These are phyloP conservation scores for Exophiala calicioides DNA, from an alignment of 2,329 filamentous ascomycete genomes.

Conservation along the genomic window DNA sequence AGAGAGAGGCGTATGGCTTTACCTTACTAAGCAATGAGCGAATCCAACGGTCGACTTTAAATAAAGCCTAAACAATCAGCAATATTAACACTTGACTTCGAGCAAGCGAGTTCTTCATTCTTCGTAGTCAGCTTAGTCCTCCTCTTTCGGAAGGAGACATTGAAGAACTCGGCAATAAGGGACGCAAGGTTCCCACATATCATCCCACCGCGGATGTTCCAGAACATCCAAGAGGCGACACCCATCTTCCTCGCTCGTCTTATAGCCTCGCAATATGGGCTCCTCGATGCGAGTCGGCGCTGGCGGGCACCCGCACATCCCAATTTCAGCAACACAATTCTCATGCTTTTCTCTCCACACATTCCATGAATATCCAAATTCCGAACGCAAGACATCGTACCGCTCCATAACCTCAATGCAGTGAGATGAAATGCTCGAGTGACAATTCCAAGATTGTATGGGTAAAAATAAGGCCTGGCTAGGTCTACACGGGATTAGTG, in stretches of 20 bases:
- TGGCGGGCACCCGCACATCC: neutral
- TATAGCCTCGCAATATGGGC: neutral
- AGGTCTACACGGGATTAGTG: no score
- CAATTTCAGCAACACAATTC: neutral
- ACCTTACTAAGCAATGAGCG: no score
- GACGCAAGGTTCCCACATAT: neutral
- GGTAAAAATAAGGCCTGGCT: no score
- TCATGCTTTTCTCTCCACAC: neutral
- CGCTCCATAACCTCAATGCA: neutral
- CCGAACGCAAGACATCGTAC: neutral
- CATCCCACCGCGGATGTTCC: neutral
- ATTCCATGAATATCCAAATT: neutral
- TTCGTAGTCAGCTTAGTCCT: neutral
- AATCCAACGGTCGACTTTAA: no score
- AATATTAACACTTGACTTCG: neutral
- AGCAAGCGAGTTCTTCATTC: neutral
- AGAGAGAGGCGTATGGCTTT: no score
- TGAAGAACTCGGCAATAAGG: neutral
- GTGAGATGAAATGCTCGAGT: no score
- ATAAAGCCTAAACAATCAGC: neutral
- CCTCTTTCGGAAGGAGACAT: neutral
- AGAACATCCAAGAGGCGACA: neutral
- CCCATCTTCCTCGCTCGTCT: neutral
- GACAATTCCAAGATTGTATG: no score
- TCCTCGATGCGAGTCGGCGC: neutral